These are phyloP conservation scores for Hericium erinaceus DNA, from an alignment of 768 basidiomycete species.

Conservation along the genomic window DNA sequence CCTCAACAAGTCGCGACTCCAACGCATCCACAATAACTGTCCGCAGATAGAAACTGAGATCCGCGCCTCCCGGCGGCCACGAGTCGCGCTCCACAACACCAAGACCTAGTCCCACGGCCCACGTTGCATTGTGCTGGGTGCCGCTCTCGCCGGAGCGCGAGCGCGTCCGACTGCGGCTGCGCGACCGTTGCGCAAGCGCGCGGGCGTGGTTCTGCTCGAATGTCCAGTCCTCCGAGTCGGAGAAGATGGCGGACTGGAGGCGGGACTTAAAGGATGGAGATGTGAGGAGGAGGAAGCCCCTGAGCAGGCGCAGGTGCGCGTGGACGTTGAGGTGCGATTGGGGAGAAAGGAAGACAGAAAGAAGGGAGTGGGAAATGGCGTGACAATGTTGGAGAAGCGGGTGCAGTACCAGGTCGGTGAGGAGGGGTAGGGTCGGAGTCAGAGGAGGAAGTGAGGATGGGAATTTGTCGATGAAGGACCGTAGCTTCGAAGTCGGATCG, in stretches of 20 bases:
- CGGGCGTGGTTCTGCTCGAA: slow-evolving; percentile 11
- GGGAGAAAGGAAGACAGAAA: slow-evolving; percentile 56
- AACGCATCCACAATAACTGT: slow-evolving; percentile 82
- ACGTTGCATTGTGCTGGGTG: slow-evolving; percentile 12
- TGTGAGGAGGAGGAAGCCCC: slow-evolving; percentile 68
- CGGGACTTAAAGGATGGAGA: slow-evolving; percentile 65
- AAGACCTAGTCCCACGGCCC: slow-evolving; percentile 68
- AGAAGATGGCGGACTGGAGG: slow-evolving; percentile 66
- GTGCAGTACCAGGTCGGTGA: slow-evolving; percentile 53
- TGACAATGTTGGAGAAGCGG: slow-evolving; percentile 56
- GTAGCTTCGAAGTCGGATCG: slow-evolving; percentile 24
- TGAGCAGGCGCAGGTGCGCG: slow-evolving; percentile 57
- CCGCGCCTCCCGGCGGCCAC: slow-evolving; percentile 85
- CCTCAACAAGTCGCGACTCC: slow-evolving; percentile 21
- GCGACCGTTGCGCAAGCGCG: slow-evolving; percentile 10
- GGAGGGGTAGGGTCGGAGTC: slow-evolving; percentile 52
- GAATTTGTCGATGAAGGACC: slow-evolving; percentile 46
- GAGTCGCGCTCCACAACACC: slow-evolving; percentile 61
- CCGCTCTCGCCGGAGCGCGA: background rate
- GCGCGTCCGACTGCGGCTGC: background rate
- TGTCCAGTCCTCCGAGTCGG: slow-evolving; percentile 46
- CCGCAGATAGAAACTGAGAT: slow-evolving; percentile 73
- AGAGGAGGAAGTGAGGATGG: slow-evolving; percentile 51
- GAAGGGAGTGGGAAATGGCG: slow-evolving; percentile 55
- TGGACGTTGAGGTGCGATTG: slow-evolving; percentile 58